Evolutionary conservation across 495 filamentous ascomycete species (phyloP), one percentile per base, ranked within the genome.

Genomic region (Xylaria palmicola): DNA sequence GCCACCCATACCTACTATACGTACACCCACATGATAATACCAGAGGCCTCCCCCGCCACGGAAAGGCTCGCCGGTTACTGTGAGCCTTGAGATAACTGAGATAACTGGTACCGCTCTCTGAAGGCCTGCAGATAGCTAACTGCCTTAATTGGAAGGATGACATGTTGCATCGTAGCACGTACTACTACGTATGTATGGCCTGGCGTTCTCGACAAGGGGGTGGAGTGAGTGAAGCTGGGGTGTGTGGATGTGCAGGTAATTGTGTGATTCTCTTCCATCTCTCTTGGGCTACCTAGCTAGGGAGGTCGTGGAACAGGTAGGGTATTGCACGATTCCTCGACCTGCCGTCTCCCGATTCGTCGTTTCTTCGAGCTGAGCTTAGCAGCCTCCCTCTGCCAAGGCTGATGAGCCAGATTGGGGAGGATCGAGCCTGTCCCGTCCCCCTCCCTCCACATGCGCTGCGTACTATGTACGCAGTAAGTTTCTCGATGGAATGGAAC

Each of bases 351-450:
- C 36, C 36, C 36, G 24, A 29, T 40, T 41, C 51, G 24, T 41
- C 15, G 22, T 55, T 20, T 27, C 20, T 41, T 55, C 36, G 24
- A 55, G 51, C 51, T 55, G 36, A 55, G 51, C 36, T 55, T 41
- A 55, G 36, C 51, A 40, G 36, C 36, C 36, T 41, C 36, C 13
- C 20, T 53, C 50, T 53, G 48, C 48, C 34, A 51, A 34, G 19
- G 27, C 48, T 1, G 19, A 19, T 9, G 29, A 37, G 20, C 32
- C 19, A 37, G 32, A 19, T 29, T 22, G 9, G 36, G 30, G 10
- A 50, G 29, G n/a, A 34, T 13, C n/a, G 19, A 50, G 29, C 48
- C 49, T 37, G 6, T 52, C 1, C 49, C 10, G 30, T 9, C 32
- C 24, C 32, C 49, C 49, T 15, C 49, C 9, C 32, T 36, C 32